Base-by-base conservation (phyloP, 495 filamentous ascomycete genomes). In the Lophiostoma macrostomum region DNA sequence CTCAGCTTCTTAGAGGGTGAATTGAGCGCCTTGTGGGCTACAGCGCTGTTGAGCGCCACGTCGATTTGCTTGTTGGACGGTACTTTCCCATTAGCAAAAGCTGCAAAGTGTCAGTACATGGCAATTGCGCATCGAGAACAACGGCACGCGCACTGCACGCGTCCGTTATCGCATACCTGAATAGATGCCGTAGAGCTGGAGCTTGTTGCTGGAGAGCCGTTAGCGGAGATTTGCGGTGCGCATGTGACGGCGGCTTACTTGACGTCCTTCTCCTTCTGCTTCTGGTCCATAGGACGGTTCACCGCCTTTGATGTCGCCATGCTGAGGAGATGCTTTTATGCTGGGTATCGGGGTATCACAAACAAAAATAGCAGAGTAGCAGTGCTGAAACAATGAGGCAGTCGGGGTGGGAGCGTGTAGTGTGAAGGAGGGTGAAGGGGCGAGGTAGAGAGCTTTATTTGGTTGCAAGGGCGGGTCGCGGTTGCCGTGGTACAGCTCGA, bases 141-240 rank as follows among this genome's bases (percentile, higher is more conserved):
- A n/a, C n/a, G n/a, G n/a, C n/a, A n/a, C n/a, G n/a, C n/a, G n/a
- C n/a, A n/a, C n/a, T n/a, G n/a, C n/a, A n/a, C n/a, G n/a, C n/a
- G n/a, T n/a, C n/a, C n/a, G n/a, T n/a, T n/a, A n/a, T n/a, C n/a
- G n/a, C n/a, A n/a, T 74, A 86, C 85, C 84, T 61, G 81, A 81
- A 69, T 82, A 79, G 68, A 97, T 96, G 65, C 94, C 93, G 67
- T 91, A 97, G 19, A 97, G 71, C 70, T 96, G 93, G 36, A 98
- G 82, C 75, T 98, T 98, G 59, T 82, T 78, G 70, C n/a, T n/a
- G n/a, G n/a, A n/a, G n/a, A n/a, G n/a, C n/a, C n/a, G n/a, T n/a
- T n/a, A n/a, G n/a, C n/a, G n/a, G n/a, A n/a, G n/a, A n/a, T n/a
- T n/a, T n/a, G n/a, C n/a, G n/a, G n/a, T n/a, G n/a, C n/a, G n/a